phyloP scores from a whole-genome alignment of 192 early-diverging fungal species.

The Funneliformis mosseae region DNA sequence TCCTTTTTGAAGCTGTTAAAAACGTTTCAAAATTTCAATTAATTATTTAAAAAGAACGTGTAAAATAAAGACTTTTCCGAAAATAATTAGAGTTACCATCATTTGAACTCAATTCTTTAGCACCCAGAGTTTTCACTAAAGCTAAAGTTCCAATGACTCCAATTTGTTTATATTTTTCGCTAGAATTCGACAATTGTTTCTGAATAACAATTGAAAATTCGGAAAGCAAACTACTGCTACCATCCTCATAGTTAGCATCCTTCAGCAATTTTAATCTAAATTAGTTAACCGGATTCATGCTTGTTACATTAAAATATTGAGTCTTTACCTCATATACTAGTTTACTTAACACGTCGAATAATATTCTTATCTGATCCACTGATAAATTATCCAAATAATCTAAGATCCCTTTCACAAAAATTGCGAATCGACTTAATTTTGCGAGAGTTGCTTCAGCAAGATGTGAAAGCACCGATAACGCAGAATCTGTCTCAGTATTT shows the following conservation, averaged over 20 bases:
- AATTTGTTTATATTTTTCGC: conserved; percentile 65
- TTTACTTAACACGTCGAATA: conserved; percentile 69
- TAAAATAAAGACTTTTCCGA: background rate
- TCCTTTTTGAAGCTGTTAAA: background rate
- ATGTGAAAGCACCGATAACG: conserved; percentile 55
- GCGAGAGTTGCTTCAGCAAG: conserved; percentile 53
- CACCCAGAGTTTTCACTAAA: conserved; percentile 62
- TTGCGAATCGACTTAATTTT: conserved; percentile 59
- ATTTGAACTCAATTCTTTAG: conserved; percentile 30
- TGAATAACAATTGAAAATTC: conserved; percentile 74
- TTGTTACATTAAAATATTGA: background rate
- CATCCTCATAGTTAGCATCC: conserved; percentile 3
- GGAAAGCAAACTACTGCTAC: conserved; percentile 56
- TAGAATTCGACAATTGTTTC: conserved; percentile 75
- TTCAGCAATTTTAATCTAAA: background rate
- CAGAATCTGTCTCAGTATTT: conserved; percentile 62
- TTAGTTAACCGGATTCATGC: background rate
- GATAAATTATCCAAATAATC: conserved; percentile 73
- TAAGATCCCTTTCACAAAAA: conserved; percentile 72
- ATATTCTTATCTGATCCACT: conserved; percentile 61
- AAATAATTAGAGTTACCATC: conserved; percentile 21
- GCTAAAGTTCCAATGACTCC: conserved; percentile 73
- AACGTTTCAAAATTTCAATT: background rate
- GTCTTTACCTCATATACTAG: conserved; percentile 56
- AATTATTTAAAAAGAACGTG: background rate